phyloP scores from a whole-genome alignment of 2,329 filamentous ascomycete species.

The Ophiostoma perfectum region DNA sequence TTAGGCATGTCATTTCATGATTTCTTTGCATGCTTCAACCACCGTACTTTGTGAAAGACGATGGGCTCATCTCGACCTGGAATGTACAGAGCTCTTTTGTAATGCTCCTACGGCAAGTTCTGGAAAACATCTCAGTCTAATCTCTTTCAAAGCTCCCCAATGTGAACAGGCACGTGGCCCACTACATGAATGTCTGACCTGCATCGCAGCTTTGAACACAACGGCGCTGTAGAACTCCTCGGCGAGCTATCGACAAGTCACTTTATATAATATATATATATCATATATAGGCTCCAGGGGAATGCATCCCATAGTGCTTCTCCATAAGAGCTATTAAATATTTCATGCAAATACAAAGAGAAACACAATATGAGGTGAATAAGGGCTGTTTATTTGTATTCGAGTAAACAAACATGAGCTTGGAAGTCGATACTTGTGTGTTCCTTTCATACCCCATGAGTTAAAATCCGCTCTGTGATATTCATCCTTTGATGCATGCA shows the following conservation, averaged over 20 bases:
- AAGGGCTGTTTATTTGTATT: background rate
- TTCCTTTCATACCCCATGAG: background rate
- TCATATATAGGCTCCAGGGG: too few species aligned
- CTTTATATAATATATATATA: background rate
- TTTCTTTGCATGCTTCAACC: background rate
- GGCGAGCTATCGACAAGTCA: background rate
- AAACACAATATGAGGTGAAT: background rate
- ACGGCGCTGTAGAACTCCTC: too few species aligned
- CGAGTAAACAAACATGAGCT: slow-evolving; percentile 6
- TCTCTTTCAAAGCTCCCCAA: background rate
- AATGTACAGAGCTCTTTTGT: background rate
- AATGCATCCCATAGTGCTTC: slow-evolving; percentile 9
- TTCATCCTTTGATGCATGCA: too few species aligned
- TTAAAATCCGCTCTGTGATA: too few species aligned
- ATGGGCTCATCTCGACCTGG: slow-evolving; percentile 4
- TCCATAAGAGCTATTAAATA: slow-evolving; percentile 7
- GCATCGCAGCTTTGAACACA: background rate
- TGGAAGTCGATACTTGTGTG: too few species aligned
- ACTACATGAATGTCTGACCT: slow-evolving; percentile 4
- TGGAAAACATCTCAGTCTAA: background rate
- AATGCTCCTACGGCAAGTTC: background rate
- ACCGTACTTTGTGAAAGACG: background rate
- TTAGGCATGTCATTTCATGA: slow-evolving; percentile 7
- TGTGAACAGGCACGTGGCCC: slow-evolving; percentile 6
- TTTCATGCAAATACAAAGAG: background rate